Percentiles rank a stretch among this genome's conserved stretches.
These are phyloP conservation scores for Wickerhamomyces sp. DNA, from an alignment of 1,139 yeast species.

Conservation along the genomic window DNA sequence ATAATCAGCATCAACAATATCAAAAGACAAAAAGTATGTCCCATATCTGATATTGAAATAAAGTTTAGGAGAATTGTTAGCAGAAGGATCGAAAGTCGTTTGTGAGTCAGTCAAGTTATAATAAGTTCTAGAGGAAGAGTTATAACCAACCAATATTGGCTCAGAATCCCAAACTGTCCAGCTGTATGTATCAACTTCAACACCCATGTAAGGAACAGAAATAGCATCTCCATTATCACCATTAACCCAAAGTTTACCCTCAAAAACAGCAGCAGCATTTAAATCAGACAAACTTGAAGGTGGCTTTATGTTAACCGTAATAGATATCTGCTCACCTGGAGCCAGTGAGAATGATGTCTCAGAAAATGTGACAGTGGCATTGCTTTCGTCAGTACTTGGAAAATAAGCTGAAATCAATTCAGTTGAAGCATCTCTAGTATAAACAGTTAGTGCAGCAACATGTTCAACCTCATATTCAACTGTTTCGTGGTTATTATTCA, in stretches of 20 bases:
- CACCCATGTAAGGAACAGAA: slow-evolving; percentile 16
- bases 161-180: slow-evolving; percentile 10
- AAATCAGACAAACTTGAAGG: slow-evolving; percentile 1
- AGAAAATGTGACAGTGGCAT: slow-evolving; percentile 4
- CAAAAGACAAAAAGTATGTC: slow-evolving; percentile 9
- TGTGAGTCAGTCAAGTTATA: neutral
- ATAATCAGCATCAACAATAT: slow-evolving; percentile 14
- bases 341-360: slow-evolving; percentile 5
- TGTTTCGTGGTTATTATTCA: slow-evolving; percentile 7
- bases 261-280: slow-evolving; percentile 4
- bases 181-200: slow-evolving; percentile 6
- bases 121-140: neutral
- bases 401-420: neutral
- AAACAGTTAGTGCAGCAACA: slow-evolving; percentile 1
- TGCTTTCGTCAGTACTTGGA: neutral
- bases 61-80: slow-evolving; percentile 5
- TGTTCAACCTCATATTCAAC: slow-evolving; percentile 10
- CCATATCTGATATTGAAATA: slow-evolving; percentile 9
- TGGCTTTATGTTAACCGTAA: slow-evolving; percentile 9
- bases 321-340: slow-evolving; percentile 9
- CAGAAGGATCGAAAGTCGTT: neutral
- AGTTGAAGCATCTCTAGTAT: neutral
- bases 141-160: slow-evolving; percentile 7
- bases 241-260: slow-evolving; percentile 10
- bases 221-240: slow-evolving; percentile 15